A percentile compares a stretch with the other conserved stretches of the same genome.
These are phyloP conservation scores for Periconia sp. DNA, from an alignment of 2,329 filamentous ascomycete genomes.

Conservation along the genomic window DNA sequence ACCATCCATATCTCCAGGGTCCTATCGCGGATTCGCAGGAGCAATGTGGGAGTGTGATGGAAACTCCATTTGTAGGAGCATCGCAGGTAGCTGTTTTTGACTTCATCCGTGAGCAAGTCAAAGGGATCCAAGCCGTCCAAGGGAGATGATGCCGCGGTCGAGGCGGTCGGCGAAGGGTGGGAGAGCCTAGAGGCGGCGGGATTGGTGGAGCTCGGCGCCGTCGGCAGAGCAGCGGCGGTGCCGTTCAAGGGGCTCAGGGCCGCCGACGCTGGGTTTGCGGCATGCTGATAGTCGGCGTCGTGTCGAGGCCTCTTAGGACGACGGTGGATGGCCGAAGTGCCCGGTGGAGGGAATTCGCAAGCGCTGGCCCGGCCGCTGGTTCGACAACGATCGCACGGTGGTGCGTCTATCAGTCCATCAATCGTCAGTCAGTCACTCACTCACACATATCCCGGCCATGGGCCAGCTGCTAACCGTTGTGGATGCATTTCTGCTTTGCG, in stretches of 20 bases:
- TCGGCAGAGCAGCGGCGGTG: slow-evolving; percentile 10
- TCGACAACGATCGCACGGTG: slow-evolving; percentile 44
- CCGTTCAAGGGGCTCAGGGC: slow-evolving; percentile 12
- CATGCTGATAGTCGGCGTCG: slow-evolving; percentile 22
- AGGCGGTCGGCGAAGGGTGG: slow-evolving; percentile 24
- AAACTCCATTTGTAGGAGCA: slow-evolving; percentile 48
- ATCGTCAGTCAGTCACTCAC: not conserved
- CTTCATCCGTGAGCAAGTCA: slow-evolving; percentile 44
- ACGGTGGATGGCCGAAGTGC: slow-evolving; percentile 41
- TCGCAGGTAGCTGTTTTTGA: slow-evolving; percentile 45
- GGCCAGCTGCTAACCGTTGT: slow-evolving; percentile 21
- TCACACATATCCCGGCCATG: not conserved
- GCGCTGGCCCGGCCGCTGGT: slow-evolving; percentile 30
- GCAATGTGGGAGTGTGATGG: slow-evolving; percentile 44
- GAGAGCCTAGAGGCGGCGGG: slow-evolving; percentile 9
- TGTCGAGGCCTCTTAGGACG: slow-evolving; percentile 41
- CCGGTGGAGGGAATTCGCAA: slow-evolving; percentile 42
- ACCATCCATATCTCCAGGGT: slow-evolving; percentile 42
- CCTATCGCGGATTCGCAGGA: slow-evolving; percentile 41
- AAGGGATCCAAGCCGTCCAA: slow-evolving; percentile 42
- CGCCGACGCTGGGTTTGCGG: slow-evolving; percentile 19
- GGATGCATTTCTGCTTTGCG: slow-evolving; percentile 45
- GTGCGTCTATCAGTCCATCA: slow-evolving; percentile 21
- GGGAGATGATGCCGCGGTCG: slow-evolving; percentile 27
- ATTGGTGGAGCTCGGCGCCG: slow-evolving; percentile 16